A percentile compares a stretch with the other conserved stretches of the same genome.
These are phyloP conservation scores for Tetragonia tetragonoides DNA, from an alignment of 148 eudicot genomes.

Conservation along the genomic window DNA sequence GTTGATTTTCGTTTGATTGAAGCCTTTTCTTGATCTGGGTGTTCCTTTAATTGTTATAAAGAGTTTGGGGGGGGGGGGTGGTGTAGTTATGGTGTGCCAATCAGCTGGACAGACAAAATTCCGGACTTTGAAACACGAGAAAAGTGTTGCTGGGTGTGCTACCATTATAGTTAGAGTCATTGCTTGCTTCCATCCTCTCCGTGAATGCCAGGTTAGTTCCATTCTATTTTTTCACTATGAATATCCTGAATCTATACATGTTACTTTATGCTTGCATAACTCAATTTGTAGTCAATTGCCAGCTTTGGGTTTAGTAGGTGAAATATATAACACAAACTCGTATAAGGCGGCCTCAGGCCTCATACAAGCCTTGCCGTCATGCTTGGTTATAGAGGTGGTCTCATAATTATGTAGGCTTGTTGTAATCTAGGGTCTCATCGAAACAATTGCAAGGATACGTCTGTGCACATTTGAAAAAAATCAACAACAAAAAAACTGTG, in stretches of 20 bases:
- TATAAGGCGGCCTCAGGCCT: too few species aligned
- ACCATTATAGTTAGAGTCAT: constrained; percentile 90
- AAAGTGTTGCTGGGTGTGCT: constrained; percentile 80
- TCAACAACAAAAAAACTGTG: too few species aligned
- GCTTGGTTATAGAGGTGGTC: too few species aligned
- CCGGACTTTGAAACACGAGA: constrained; percentile 86
- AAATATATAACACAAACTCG: too few species aligned
- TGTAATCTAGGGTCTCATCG: too few species aligned
- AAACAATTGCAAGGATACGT: too few species aligned
- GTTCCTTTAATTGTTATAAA: not conserved
- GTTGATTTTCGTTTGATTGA: constrained; percentile 11
- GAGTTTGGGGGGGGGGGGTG: too few species aligned
- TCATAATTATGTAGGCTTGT: too few species aligned
- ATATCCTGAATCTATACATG: not conserved
- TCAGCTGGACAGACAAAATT: constrained; percentile 95
- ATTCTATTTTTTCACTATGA: not conserved
- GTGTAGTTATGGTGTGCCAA: constrained; percentile 98
- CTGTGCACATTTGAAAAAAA: too few species aligned
- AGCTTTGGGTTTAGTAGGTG: too few species aligned
- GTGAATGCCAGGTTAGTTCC: constrained; percentile 81
- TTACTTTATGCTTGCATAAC: not conserved
- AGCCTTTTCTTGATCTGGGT: not conserved
- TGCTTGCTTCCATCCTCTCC: constrained; percentile 93
- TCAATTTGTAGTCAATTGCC: too few species aligned
- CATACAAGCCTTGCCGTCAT: too few species aligned